Conservation (phyloP, 331 rosid species). For the Rosa hybrid region DNA sequence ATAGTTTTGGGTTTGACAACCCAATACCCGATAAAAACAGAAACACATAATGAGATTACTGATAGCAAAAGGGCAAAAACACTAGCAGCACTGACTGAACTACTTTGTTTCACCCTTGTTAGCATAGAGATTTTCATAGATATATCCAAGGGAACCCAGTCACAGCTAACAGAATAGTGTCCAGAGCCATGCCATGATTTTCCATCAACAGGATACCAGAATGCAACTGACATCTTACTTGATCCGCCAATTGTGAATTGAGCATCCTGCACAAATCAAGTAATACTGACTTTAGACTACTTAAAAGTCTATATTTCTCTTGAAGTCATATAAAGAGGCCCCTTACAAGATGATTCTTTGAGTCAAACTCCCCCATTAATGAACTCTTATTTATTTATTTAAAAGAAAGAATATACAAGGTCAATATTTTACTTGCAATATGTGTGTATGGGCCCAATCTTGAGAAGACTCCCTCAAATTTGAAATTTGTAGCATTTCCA, state of each 20-base stretch:
- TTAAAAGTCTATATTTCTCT: not conserved
- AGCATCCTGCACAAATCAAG: conserved; percentile 70
- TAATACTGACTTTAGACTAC: conserved; percentile 14
- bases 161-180: conserved; percentile 86
- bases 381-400: not conserved
- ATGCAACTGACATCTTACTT: conserved; percentile 90
- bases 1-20: conserved; percentile 40
- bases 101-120: conserved; percentile 32
- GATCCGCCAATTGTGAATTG: conserved; percentile 82
- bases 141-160: conserved; percentile 85
- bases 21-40: conserved; percentile 62
- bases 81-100: conserved; percentile 54
- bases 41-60: conserved; percentile 64
- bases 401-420: not conserved
- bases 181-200: conserved; percentile 92
- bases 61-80: conserved; percentile 72
- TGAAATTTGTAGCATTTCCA: not conserved
- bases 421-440: not conserved
- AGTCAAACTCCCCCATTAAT: not conserved
- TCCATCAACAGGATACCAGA: conserved; percentile 85
- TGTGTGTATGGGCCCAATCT: not conserved
- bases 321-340: not conserved
- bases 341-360: not conserved
- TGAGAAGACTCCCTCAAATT: not conserved
- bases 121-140: conserved; percentile 41